Evolutionary conservation across 108 stramenopile species (phyloP), one percentile per base, ranked within the genome.

Genomic region (Asterionellopsis glacialis): DNA sequence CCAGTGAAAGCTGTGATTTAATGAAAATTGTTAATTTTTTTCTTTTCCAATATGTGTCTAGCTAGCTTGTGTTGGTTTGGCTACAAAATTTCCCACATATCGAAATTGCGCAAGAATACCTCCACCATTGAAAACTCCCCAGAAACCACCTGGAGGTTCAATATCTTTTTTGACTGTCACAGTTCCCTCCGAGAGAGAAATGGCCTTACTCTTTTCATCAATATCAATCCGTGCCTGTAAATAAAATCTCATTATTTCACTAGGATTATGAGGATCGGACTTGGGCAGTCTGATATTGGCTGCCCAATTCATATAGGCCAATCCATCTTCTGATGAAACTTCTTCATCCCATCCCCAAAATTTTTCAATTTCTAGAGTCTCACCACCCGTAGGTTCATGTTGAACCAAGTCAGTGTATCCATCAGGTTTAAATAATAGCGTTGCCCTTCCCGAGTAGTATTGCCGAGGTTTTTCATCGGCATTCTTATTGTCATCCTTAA

Each of bases 331-430:
- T 12, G 15, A 38, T 33, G 71, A 68, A 9, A 33, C 48, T 60
- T 77, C 76, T 12, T 63, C n/a, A 22, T 77, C 76, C 76, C 76
- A 77, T 19, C 76, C 76, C 76, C 76, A 77, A 6, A 64, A 48
- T 45, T 77, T 77, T 41, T 52, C 22, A 52, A 76, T 42, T 1
- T 45, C 45, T 6, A 27, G 3, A 60, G 12, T 9, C 1, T 54
- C 40, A 22, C 13, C 24, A 25, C 44, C 41, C 1, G 45, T 42
- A 45, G 59, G 6, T 24, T 19, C 62, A 13, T 38, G 47, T 33
- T 51, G 11, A 5, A 53, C 7, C 11, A 72, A 59, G 49, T 63
- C 68, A 9, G 76, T 64, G 52, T 77, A 77, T 15, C 76, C 76
- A 60, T 77, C 76, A 9, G 40, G 24, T 19, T 42, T 45, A 38